These are phyloP conservation scores for Cytospora mali DNA, from an alignment of 2,329 filamentous ascomycete species.

Conservation along the genomic window DNA sequence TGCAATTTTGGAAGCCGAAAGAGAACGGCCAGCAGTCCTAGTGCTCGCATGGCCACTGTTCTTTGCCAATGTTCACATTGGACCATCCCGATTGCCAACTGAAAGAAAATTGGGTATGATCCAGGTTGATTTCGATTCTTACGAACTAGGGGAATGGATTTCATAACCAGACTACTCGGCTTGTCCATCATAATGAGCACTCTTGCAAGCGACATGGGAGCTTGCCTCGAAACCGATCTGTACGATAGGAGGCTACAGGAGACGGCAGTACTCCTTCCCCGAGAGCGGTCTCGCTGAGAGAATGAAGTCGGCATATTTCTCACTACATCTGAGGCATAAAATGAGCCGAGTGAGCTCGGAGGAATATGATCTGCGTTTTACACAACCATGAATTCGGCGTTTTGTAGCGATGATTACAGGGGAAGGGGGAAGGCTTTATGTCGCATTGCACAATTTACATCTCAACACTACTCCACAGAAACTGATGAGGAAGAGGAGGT, in stretches of 20 bases:
- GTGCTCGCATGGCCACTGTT: slow-evolving; percentile 1
- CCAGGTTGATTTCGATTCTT: neutral
- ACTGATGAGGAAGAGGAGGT: slow-evolving; percentile 4
- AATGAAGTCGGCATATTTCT: neutral
- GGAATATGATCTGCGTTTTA: slow-evolving; percentile 21
- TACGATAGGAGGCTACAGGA: slow-evolving; percentile 11
- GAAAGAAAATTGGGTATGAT: neutral
- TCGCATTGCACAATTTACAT: slow-evolving; percentile 25
- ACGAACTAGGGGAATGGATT: slow-evolving; percentile 12
- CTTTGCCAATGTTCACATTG: neutral
- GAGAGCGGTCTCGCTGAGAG: slow-evolving; percentile 1
- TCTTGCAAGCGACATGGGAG: slow-evolving; percentile 2
- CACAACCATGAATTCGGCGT: slow-evolving; percentile 33
- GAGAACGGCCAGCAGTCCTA: slow-evolving; percentile 35
- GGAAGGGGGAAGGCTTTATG: slow-evolving; percentile 28
- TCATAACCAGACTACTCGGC: slow-evolving; percentile 10
- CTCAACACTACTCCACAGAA: slow-evolving; percentile 8
- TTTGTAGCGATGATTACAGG: slow-evolving; percentile 34
- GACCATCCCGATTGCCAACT: neutral
- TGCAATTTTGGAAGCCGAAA: slow-evolving; percentile 77
- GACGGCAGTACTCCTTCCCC: neutral
- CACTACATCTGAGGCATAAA: slow-evolving; percentile 29
- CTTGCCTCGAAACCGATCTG: slow-evolving; percentile 6
- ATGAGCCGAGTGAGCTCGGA: slow-evolving; percentile 19
- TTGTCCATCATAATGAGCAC: slow-evolving; percentile 4